Conservation (phyloP, 352 stramenopile genomes). For the Nothophytophthora sp. region DNA sequence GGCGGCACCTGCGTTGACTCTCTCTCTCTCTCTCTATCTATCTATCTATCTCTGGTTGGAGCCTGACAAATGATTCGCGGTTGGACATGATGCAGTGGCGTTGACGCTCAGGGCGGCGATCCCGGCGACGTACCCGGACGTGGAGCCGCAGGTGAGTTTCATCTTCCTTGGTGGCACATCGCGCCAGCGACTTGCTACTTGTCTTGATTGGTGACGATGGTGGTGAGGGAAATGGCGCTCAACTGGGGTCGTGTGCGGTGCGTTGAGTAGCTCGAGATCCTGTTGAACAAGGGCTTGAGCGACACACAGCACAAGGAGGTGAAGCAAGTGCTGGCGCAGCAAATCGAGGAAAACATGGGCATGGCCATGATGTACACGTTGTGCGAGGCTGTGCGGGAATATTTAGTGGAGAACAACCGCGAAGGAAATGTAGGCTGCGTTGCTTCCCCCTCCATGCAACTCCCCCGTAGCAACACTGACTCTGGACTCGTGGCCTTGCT, state of each 20-base stretch:
- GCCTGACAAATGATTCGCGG: not conserved
- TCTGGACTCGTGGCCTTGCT: constrained; percentile 1
- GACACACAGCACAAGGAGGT: constrained; percentile 84
- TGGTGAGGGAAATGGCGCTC: not conserved
- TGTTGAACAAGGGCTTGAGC: constrained; percentile 78
- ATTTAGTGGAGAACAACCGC: constrained; percentile 88
- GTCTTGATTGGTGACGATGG: not conserved
- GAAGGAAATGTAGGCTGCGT: constrained; percentile 69
- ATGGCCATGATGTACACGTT: constrained; percentile 91
- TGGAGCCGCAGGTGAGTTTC: constrained; percentile 50
- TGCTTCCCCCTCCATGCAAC: too few species aligned
- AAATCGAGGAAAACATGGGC: constrained; percentile 80
- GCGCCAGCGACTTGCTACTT: not conserved
- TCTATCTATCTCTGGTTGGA: not conserved
- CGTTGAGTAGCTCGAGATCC: constrained; percentile 55
- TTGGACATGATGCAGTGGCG: constrained; percentile 58
- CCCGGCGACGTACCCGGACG: constrained; percentile 80
- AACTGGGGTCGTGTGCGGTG: not conserved
- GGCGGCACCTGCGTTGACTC: not conserved
- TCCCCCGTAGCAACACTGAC: not conserved
- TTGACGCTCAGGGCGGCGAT: constrained; percentile 77
- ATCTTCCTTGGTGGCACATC: not conserved
- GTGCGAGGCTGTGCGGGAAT: constrained; percentile 81
- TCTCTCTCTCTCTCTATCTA: constrained; percentile 1
- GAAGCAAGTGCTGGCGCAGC: constrained; percentile 55